Evolutionary conservation across 73 alveolate genomes (phyloP), one percentile per base, ranked within the genome.

Genomic region (Tetrahymena malaccensis): DNA sequence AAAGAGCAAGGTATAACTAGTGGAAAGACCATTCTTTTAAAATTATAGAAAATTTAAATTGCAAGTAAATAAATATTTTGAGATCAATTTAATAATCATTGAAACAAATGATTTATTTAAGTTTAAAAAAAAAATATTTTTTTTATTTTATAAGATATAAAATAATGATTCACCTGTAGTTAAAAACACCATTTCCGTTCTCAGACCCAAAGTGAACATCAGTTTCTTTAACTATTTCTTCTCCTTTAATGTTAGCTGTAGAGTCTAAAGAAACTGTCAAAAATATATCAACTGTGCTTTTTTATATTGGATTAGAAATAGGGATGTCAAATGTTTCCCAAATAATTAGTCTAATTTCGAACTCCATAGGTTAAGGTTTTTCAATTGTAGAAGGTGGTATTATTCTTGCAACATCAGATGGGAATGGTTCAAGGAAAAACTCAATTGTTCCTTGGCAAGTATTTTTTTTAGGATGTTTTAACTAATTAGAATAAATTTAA

Each of bases 251-350:
- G 22, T 96, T 96, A 7, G 99, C 99, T 25, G 99, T 96, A 11
- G 99, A 99, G 94, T 99, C 99, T 94, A 95, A 96, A 31, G 97
- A 94, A 9, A 98, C 99, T 94, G 97, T 96, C 84, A 97, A 96
- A 95, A 96, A 97, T n/a, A 97, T 97, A 97, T 98, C 99, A 0
- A 98, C 99, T 85, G 98, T 96, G 6, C 97, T 97, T 37, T 97
- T 97, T 40, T 99, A 99, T 84, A 97, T 98, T n/a, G 97, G 98
- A 43, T 97, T 95, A 19, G 83, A 50, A 50, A 50, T 50, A 27
- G 99, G 99, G 94, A 99, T 94, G 85, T 98, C 99, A 96, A 97
- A 97, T 17, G 99, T 98, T 93, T 98, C 99, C 99, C 99, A 99
- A 84, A 99, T 96, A 93, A 99, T 97, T 85, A 99, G 84, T 94